Evolutionary conservation across 257 asterid species (phyloP).

Genomic region (Solanum phureja): DNA sequence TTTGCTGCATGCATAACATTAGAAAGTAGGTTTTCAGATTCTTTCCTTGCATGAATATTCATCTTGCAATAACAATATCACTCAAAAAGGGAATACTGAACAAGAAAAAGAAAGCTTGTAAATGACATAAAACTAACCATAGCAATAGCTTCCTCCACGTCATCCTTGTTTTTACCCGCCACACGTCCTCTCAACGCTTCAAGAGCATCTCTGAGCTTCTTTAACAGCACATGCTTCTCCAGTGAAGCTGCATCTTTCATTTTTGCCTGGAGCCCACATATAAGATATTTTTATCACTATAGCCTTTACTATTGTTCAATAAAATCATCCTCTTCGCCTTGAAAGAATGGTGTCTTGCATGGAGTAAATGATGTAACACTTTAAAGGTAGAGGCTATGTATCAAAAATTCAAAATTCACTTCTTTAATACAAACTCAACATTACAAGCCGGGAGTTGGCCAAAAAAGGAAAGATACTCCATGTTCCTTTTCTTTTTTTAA

Average conservation of each 20-base stretch:
- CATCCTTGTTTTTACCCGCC: conserved; percentile 82
- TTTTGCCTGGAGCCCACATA: conserved; percentile 47
- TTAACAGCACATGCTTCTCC: conserved; percentile 83
- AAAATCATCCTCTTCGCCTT: neutral
- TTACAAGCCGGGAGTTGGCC: neutral
- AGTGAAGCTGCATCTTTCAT: conserved; percentile 80
- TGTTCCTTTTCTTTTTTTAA: neutral
- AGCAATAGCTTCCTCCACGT: conserved; percentile 81
- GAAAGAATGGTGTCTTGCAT: neutral
- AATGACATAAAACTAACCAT: conserved; percentile 45
- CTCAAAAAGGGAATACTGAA: neutral
- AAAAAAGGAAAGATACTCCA: neutral
- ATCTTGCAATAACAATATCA: neutral
- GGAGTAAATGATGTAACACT: neutral
- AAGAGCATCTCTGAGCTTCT: conserved; percentile 87
- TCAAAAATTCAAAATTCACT: neutral
- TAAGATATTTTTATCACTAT: neutral
- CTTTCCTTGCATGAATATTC: neutral
- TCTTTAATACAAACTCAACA: neutral
- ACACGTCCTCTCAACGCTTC: conserved; percentile 76
- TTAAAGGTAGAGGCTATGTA: neutral
- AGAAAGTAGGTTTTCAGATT: neutral
- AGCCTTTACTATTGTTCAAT: neutral
- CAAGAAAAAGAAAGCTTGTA: neutral
- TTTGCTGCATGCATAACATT: neutral